Conservation (phyloP, 2,329 filamentous ascomycete species). For the Penicillium sp. region DNA sequence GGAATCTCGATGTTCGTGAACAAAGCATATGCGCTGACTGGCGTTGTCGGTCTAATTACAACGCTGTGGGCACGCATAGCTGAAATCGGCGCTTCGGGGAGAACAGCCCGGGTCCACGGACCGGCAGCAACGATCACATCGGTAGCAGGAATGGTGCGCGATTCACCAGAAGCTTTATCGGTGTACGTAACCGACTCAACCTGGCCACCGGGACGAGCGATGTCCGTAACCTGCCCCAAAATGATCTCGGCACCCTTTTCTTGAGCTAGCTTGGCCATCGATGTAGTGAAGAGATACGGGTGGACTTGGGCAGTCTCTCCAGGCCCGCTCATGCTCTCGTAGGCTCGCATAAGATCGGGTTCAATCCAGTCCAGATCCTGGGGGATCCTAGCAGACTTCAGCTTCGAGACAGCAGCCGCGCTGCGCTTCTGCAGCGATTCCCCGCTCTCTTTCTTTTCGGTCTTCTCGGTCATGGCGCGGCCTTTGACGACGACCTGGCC, state of each 20-base stretch:
- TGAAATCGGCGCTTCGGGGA: slow-evolving; percentile 56
- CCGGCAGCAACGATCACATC: slow-evolving; percentile 61
- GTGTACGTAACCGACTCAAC: slow-evolving; percentile 65
- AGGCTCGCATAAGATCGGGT: slow-evolving; percentile 62
- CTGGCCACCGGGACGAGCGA: slow-evolving; percentile 55
- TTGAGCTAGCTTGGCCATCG: slow-evolving; percentile 73
- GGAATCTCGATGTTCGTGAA: slow-evolving; percentile 86
- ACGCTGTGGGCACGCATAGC: slow-evolving; percentile 63
- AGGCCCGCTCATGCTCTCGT: slow-evolving; percentile 79
- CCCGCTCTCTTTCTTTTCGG: slow-evolving; percentile 30
- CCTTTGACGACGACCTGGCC: slow-evolving; percentile 61
- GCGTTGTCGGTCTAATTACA: slow-evolving; percentile 56
- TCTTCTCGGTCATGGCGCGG: slow-evolving; percentile 37
- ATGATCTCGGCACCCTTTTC: slow-evolving; percentile 67
- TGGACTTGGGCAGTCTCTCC: slow-evolving; percentile 90
- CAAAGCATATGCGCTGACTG: slow-evolving; percentile 49
- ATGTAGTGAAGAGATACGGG: slow-evolving; percentile 82
- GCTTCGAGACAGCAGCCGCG: slow-evolving; percentile 49
- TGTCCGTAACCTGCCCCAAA: slow-evolving; percentile 66
- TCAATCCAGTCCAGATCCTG: slow-evolving; percentile 82
- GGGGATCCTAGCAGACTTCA: slow-evolving; percentile 64
- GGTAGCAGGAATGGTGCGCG: slow-evolving; percentile 55
- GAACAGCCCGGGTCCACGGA: slow-evolving; percentile 58
- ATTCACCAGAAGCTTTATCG: slow-evolving; percentile 50
- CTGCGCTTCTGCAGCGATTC: slow-evolving; percentile 59